Conservation (phyloP, 441 rosid species). For the Pelargonium australe region DNA sequence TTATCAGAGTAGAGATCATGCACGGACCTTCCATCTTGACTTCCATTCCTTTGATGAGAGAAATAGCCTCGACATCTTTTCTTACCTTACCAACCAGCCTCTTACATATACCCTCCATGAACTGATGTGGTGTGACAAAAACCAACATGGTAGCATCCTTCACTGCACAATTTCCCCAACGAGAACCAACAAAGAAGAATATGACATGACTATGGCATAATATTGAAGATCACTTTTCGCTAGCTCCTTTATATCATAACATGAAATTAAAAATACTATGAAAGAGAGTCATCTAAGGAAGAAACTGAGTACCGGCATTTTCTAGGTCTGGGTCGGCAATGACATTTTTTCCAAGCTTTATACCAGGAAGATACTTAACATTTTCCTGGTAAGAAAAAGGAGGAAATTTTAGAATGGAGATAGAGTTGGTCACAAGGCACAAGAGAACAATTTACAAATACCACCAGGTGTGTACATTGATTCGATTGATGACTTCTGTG, state of each 20-base stretch:
- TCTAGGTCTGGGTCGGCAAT: constrained; percentile 81
- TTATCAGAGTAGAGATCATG: constrained; percentile 84
- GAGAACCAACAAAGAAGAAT: neutral
- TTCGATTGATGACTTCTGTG: constrained; percentile 72
- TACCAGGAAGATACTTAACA: constrained; percentile 83
- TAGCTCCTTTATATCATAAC: neutral
- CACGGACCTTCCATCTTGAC: constrained; percentile 89
- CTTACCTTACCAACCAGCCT: constrained; percentile 62
- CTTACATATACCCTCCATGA: constrained; percentile 86
- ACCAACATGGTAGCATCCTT: constrained; percentile 86
- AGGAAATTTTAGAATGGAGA: neutral
- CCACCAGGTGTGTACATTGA: constrained; percentile 47
- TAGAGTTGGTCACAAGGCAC: neutral
- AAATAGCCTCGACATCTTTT: constrained; percentile 65
- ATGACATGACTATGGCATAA: neutral
- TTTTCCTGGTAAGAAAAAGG: constrained; percentile 48
- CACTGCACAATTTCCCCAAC: constrained; percentile 39
- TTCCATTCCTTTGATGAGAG: constrained; percentile 95
- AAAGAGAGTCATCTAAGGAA: constrained; percentile 1
- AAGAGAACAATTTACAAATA: constrained; percentile 6
- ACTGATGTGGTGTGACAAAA: constrained; percentile 92
- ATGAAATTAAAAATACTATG: neutral
- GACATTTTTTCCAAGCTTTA: constrained; percentile 80
- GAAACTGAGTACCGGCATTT: constrained; percentile 55
- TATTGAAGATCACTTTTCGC: neutral